Base-by-base conservation (phyloP, 345 rosid genomes). In the Barbarea vulgaris region DNA sequence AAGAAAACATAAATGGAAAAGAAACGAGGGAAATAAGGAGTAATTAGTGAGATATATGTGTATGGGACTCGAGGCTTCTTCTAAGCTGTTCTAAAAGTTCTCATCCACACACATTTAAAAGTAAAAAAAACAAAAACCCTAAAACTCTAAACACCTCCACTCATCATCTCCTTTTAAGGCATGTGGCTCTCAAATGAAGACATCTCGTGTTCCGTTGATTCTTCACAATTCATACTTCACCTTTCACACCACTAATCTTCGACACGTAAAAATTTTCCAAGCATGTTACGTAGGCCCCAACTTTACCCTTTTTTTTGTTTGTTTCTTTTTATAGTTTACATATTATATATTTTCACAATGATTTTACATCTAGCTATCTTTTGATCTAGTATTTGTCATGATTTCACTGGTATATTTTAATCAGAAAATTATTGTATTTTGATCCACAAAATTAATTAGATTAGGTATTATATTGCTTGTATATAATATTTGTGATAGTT, bases 131-230 rank as follows among this genome's bases (percentile, higher is more conserved):
- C n/a, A 4, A 61, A 72, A 72, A 13, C 24, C 51, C 4, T 5
- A 24, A 36, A 67, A 67, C 52, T 47, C 8, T 18, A 37, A 51
- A 28, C 27, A 36, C 24, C 21, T 62, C 54, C 69, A 62, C 62
- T 51, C 62, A 62, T 18, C 22, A 62, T 13, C 31, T 62, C 33
- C 22, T 50, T 58, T 72, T 11, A 50, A 72, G 42, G 54, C 42
- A 72, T 62, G 76, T 62, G 76, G 76, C 69, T 72, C 21, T 61
- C 52, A 61, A 50, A 61, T 61, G 69, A 72, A 72, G 76, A 50
- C 76, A 72, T 72, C 76, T 61, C 76, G 69, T 72, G 76, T 72
- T 37, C 10, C 51, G 61, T 61, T 36, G 69, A 72, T 34, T 61
- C 69, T 51, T 72, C 69, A 37, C 31, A 51, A 8, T 62, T 51